phyloP scores from a whole-genome alignment of 164 flowering plant genomes.

The Magnolia officinalis region DNA sequence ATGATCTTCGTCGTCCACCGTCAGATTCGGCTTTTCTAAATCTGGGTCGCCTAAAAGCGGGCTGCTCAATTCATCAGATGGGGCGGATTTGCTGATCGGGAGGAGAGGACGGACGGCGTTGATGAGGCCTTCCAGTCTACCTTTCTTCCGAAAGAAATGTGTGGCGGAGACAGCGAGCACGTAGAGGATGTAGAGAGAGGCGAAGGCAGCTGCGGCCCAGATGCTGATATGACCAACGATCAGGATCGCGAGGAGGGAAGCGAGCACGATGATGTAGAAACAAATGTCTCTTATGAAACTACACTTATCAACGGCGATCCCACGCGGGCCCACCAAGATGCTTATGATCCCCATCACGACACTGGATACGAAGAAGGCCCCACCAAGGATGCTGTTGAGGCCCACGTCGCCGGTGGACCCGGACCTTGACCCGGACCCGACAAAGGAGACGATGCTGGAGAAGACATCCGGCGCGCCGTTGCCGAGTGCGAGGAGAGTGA shows the following conservation, averaged over 20 bases:
- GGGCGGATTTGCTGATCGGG: slow-evolving; percentile 8
- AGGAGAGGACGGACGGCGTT: slow-evolving; percentile 8
- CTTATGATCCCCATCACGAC: slow-evolving; percentile 62
- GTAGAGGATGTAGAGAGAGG: slow-evolving; percentile 52
- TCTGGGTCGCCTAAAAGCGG: slow-evolving; percentile 26
- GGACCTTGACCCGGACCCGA: slow-evolving; percentile 31
- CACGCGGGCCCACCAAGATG: slow-evolving; percentile 20
- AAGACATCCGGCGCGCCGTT: slow-evolving; percentile 91
- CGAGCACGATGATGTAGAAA: slow-evolving; percentile 43
- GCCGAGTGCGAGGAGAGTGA: slow-evolving; percentile 73
- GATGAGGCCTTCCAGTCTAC: background rate
- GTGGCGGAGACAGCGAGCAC: slow-evolving; percentile 41
- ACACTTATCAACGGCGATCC: slow-evolving; percentile 31
- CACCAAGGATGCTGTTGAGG: slow-evolving; percentile 66
- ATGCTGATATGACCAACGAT: slow-evolving; percentile 42
- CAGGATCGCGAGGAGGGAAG: slow-evolving; percentile 36
- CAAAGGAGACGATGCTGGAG: slow-evolving; percentile 64
- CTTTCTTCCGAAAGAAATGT: slow-evolving; percentile 21
- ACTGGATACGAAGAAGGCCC: slow-evolving; percentile 60
- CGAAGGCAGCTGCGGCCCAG: slow-evolving; percentile 51
- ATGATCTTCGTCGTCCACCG: slow-evolving; percentile 4
- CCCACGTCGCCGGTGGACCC: slow-evolving; percentile 48
- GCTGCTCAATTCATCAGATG: slow-evolving; percentile 3
- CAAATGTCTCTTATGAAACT: slow-evolving; percentile 55
- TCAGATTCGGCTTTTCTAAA: slow-evolving; percentile 9